Percentiles rank a stretch among this genome's conserved stretches.
Evolutionary conservation across 2,329 filamentous ascomycete species (phyloP).

Genomic region (Proliferodiscus dingleyae): DNA sequence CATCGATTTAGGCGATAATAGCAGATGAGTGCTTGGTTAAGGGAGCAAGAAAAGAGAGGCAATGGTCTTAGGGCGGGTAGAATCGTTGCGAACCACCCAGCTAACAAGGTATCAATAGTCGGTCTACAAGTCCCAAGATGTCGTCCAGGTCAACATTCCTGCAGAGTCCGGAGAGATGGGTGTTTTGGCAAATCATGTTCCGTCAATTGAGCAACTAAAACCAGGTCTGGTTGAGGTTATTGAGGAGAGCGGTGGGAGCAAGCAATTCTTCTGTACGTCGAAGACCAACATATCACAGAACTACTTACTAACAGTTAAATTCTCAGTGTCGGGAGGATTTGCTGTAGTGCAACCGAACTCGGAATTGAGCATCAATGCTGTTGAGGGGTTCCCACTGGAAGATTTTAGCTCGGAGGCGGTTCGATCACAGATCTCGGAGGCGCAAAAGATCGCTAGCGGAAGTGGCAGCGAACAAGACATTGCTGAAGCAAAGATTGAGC

Average conservation of each 20-base stretch:
- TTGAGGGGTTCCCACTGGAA: constrained; percentile 90
- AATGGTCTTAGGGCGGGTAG: constrained; percentile 1
- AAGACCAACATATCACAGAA: constrained; percentile 3
- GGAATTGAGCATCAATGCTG: constrained; percentile 93
- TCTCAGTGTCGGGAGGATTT: constrained; percentile 87
- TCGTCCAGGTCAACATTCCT: constrained; percentile 96
- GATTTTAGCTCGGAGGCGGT: constrained; percentile 94
- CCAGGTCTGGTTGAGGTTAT: constrained; percentile 92
- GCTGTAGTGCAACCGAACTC: constrained; percentile 96
- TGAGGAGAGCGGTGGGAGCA: constrained; percentile 82
- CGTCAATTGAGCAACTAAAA: constrained; percentile 98
- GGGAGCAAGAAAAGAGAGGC: not conserved
- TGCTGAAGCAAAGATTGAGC: constrained; percentile 97
- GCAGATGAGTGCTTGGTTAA: not conserved
- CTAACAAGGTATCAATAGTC: constrained; percentile 46
- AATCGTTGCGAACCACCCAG: constrained; percentile 40
- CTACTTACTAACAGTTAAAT: constrained; percentile 9
- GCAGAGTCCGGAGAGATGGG: constrained; percentile 99
- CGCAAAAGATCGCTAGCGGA: constrained; percentile 89
- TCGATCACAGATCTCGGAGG: constrained; percentile 84
- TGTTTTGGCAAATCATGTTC: constrained; percentile 98
- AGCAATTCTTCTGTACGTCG: constrained; percentile 95
- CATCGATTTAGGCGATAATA: constrained; percentile 4
- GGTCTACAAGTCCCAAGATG: constrained; percentile 63
- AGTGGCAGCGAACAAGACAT: constrained; percentile 94